These are phyloP conservation scores for Penicillium canariense DNA, from an alignment of 495 filamentous ascomycete genomes.

Conservation along the genomic window DNA sequence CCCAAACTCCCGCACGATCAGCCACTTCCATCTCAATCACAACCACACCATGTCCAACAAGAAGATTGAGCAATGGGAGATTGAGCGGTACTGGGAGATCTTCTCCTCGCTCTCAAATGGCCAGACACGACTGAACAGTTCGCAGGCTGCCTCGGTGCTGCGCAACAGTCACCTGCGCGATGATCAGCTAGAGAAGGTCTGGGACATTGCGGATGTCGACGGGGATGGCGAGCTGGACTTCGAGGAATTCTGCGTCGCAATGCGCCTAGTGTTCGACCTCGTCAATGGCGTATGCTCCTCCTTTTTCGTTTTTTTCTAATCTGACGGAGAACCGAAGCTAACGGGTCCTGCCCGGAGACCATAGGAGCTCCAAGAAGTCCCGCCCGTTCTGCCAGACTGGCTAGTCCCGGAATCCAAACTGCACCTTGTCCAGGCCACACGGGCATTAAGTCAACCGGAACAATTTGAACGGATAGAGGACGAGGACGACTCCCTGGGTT, in stretches of 20 bases:
- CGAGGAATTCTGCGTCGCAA: constrained; percentile 98
- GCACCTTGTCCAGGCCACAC: constrained; percentile 86
- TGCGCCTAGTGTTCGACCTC: constrained; percentile 94
- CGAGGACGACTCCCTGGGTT: constrained; percentile 73
- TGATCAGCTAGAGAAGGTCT: constrained; percentile 93
- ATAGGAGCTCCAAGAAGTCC: constrained; percentile 86
- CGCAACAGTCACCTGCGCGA: constrained; percentile 92
- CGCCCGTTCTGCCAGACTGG: constrained; percentile 82
- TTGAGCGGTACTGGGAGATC: constrained; percentile 99
- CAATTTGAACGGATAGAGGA: constrained; percentile 76
- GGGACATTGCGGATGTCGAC: constrained; percentile 97
- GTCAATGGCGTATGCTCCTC: constrained; percentile 78
- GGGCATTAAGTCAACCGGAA: constrained; percentile 72
- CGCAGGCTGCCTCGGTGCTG: constrained; percentile 88
- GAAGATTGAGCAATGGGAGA: constrained; percentile 90
- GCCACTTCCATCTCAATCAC: constrained; percentile 11
- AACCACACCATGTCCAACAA: constrained; percentile 62
- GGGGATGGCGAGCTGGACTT: constrained; percentile 96
- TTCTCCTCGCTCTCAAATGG: constrained; percentile 81
- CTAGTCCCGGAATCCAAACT: constrained; percentile 95
- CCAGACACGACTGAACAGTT: constrained; percentile 79
- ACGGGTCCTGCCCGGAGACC: not conserved
- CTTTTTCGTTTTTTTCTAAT: not conserved
- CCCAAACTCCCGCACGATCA: constrained; percentile 12
- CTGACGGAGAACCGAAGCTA: not conserved